A percentile compares a stretch with the other conserved stretches of the same genome.
Conservation (phyloP, 31 red algal species). For the Odonthalia washingtoniensis region DNA sequence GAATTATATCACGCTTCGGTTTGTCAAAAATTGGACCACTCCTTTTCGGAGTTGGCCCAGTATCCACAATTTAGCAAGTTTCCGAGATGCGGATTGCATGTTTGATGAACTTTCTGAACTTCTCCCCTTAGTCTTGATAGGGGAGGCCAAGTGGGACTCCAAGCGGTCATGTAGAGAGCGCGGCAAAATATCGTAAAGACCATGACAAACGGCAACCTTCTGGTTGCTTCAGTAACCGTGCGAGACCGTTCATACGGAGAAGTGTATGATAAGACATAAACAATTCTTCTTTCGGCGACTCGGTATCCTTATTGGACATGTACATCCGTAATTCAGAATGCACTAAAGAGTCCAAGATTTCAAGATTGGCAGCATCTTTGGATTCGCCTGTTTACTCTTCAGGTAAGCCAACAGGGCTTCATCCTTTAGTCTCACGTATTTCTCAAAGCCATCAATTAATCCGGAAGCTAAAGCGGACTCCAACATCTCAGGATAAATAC, state of each 20-base stretch:
- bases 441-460: not conserved
- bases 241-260: slow-evolving; percentile 9
- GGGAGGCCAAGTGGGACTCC: slow-evolving; percentile 29
- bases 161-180: slow-evolving; percentile 1
- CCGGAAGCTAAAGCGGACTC: not conserved
- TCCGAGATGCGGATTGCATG: slow-evolving; percentile 27
- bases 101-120: slow-evolving; percentile 40
- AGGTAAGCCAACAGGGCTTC: slow-evolving; percentile 17
- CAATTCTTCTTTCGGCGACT: slow-evolving; percentile 32
- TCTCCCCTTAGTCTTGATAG: slow-evolving; percentile 6
- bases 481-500: slow-evolving; percentile 5
- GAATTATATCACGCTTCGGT: no score
- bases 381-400: slow-evolving; percentile 22
- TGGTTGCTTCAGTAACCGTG: slow-evolving; percentile 26
- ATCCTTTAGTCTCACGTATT: not conserved
- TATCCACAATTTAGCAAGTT: slow-evolving; percentile 15
- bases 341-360: slow-evolving; percentile 25
- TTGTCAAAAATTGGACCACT: no score
- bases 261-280: slow-evolving; percentile 31
- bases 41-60: no score
- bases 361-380: slow-evolving; percentile 15
- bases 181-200: slow-evolving; percentile 16
- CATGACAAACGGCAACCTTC: slow-evolving; percentile 27
- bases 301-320: slow-evolving; percentile 18
- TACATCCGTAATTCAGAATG: slow-evolving; percentile 24